A percentile compares a stretch with the other conserved stretches of the same genome.
These are phyloP conservation scores for Trichoderma atrobrunneum DNA, from an alignment of 2,329 filamentous ascomycete species.

Conservation along the genomic window DNA sequence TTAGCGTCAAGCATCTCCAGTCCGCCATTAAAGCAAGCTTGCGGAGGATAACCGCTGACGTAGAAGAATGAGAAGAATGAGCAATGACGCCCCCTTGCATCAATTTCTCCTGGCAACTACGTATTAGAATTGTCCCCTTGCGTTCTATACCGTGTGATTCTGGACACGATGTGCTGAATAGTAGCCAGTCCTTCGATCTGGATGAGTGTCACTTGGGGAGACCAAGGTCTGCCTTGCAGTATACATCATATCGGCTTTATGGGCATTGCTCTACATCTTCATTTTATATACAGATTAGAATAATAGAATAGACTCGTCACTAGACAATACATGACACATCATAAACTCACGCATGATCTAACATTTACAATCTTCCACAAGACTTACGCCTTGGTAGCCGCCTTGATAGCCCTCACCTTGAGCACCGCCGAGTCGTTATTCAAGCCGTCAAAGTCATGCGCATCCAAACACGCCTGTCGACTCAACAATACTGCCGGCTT, in stretches of 20 bases:
- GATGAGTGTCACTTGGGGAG: background rate
- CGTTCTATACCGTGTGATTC: background rate
- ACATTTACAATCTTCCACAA: background rate
- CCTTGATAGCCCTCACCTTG: conserved; percentile 25
- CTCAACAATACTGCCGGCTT: conserved; percentile 32
- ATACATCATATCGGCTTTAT: background rate
- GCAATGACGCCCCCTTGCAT: background rate
- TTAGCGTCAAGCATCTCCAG: background rate
- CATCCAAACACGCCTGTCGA: conserved; percentile 34
- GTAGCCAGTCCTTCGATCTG: no score
- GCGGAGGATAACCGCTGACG: background rate
- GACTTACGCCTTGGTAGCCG: background rate
- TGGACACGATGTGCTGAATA: no score
- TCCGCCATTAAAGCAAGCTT: background rate
- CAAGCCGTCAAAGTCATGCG: conserved; percentile 31
- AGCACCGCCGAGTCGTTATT: conserved; percentile 34
- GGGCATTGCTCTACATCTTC: background rate
- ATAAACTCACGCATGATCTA: background rate
- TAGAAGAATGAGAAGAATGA: background rate
- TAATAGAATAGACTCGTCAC: background rate
- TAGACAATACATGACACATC: background rate
- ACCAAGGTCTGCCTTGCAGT: background rate
- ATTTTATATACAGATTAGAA: background rate
- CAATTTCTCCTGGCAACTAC: background rate
- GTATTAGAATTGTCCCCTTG: background rate